These are phyloP conservation scores for Phytopythium vexans DNA, from an alignment of 352 stramenopile species.

Conservation along the genomic window DNA sequence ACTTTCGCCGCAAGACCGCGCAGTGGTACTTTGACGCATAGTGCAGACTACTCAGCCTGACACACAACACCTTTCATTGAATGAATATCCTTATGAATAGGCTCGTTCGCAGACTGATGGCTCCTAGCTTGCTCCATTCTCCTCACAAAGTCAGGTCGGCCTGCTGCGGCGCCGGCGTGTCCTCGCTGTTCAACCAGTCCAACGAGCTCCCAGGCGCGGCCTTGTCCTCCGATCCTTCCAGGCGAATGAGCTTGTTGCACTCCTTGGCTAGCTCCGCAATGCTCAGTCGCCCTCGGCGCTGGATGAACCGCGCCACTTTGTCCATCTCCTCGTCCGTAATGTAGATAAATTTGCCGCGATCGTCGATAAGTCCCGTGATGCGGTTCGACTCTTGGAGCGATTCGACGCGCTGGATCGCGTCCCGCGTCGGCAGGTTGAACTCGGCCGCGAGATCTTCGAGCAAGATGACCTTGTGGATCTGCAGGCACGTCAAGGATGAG, in stretches of 20 bases:
- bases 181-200: conserved; percentile 35
- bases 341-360: conserved; percentile 81
- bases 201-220: conserved; percentile 28
- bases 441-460: conserved; percentile 66
- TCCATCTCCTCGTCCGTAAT: conserved; percentile 80
- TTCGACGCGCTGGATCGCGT: conserved; percentile 63
- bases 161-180: conserved; percentile 2
- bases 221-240: conserved; percentile 40
- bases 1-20: conserved; percentile 67
- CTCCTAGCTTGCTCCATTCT: neutral
- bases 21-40: conserved; percentile 84
- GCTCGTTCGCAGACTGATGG: too few species aligned
- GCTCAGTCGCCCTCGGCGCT: conserved; percentile 56
- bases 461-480: conserved; percentile 71
- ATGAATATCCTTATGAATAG: too few species aligned
- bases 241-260: conserved; percentile 75
- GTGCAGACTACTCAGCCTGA: too few species aligned
- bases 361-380: conserved; percentile 71
- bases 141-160: conserved; percentile 1
- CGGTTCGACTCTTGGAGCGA: conserved; percentile 47
- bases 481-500: neutral
- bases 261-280: conserved; percentile 66
- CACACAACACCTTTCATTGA: too few species aligned
- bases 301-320: conserved; percentile 66
- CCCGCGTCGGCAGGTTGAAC: conserved; percentile 65